These are phyloP conservation scores for Fusarium chlamydosporum DNA, from an alignment of 2,329 filamentous ascomycete species.

Conservation along the genomic window DNA sequence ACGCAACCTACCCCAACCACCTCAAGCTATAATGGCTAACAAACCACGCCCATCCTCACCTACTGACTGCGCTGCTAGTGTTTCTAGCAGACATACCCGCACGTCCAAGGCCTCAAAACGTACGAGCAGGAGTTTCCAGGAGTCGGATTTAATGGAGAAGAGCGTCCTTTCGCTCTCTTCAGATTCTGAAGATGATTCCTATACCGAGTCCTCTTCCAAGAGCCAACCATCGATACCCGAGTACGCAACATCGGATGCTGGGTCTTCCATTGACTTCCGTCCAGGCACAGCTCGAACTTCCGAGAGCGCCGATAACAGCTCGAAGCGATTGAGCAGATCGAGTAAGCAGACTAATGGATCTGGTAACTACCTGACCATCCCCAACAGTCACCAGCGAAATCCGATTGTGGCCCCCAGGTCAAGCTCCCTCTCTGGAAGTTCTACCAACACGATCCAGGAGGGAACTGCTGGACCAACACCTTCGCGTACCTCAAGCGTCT, in stretches of 20 bases:
- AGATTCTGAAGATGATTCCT: conserved; percentile 66
- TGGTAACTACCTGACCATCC: conserved; percentile 62
- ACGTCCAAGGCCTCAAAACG: conserved; percentile 68
- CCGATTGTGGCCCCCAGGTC: conserved; percentile 42
- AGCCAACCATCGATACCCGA: conserved; percentile 49
- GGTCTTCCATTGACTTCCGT: conserved; percentile 44
- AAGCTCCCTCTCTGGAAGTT: conserved; percentile 47
- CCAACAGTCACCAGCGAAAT: conserved; percentile 43
- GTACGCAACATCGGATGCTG: conserved; percentile 47
- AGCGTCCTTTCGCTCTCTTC: conserved; percentile 71
- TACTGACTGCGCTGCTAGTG: conserved; percentile 63
- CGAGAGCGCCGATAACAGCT: conserved; percentile 47
- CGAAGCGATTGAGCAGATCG: conserved; percentile 52
- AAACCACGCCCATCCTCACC: conserved; percentile 52
- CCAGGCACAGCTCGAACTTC: conserved; percentile 44
- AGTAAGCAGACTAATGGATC: conserved; percentile 58
- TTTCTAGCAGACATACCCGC: conserved; percentile 69
- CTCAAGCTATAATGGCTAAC: conserved; percentile 38
- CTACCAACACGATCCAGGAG: conserved; percentile 47
- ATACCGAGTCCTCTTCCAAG: conserved; percentile 41
- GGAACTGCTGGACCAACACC: conserved; percentile 41
- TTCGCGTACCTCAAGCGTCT: conserved; percentile 55
- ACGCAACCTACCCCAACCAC: conserved; percentile 46
- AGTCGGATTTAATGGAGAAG: conserved; percentile 67
- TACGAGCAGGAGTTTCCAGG: conserved; percentile 62